Conservation (phyloP, 805 yeast genomes). For the Nakazawaea wyomingensis region DNA sequence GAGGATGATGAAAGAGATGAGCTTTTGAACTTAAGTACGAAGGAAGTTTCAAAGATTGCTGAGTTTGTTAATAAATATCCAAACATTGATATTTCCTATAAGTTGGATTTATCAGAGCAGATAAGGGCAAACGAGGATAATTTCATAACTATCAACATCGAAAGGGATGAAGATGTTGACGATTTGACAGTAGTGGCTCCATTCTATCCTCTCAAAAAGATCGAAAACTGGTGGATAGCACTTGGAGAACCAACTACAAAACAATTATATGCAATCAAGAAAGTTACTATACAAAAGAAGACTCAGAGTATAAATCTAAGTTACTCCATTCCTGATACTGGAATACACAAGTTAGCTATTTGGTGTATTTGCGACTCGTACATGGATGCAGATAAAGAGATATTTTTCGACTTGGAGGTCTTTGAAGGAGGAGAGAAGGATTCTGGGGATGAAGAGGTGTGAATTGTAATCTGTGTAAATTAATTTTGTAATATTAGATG, state of each 20-base stretch:
- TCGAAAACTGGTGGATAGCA: slow-evolving; percentile 84
- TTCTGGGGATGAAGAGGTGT: slow-evolving; percentile 10
- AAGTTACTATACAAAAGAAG: slow-evolving; percentile 48
- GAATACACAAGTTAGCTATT: slow-evolving; percentile 55
- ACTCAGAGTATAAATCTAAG: slow-evolving; percentile 47
- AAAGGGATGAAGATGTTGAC: slow-evolving; percentile 73
- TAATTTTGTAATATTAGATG: not conserved
- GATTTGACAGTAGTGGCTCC: slow-evolving; percentile 56
- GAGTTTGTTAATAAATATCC: slow-evolving; percentile 89
- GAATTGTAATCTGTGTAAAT: not conserved
- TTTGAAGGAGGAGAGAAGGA: slow-evolving; percentile 25
- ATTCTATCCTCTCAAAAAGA: slow-evolving; percentile 53
- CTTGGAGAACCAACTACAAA: slow-evolving; percentile 60
- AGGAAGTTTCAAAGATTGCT: slow-evolving; percentile 62
- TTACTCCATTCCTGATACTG: slow-evolving; percentile 55
- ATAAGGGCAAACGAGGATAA: slow-evolving; percentile 45
- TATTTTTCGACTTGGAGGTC: slow-evolving; percentile 46
- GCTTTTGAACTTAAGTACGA: slow-evolving; percentile 46
- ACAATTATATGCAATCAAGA: slow-evolving; percentile 70
- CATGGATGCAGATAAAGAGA: slow-evolving; percentile 88
- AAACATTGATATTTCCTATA: slow-evolving; percentile 64
- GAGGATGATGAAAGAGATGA: slow-evolving; percentile 60
- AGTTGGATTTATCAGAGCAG: slow-evolving; percentile 36
- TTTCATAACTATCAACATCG: slow-evolving; percentile 41
- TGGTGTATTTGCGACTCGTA: slow-evolving; percentile 93